Evolutionary conservation across 371 early-diverging fungal species (phyloP).

Genomic region (Circinella umbellata): DNA sequence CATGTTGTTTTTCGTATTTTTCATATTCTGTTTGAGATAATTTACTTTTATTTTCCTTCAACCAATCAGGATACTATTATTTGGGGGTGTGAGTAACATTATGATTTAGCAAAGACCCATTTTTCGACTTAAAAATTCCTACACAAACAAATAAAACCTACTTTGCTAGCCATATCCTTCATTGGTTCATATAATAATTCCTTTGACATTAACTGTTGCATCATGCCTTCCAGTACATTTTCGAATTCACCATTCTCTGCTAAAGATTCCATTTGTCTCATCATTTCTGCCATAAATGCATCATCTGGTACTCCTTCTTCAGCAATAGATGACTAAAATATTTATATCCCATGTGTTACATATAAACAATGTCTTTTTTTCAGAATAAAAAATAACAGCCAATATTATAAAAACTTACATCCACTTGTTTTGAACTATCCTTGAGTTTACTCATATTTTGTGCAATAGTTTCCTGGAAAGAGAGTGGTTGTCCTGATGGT

Average conservation of each 20-base stretch:
- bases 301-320: constrained; percentile 61
- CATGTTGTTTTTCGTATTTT: constrained; percentile 77
- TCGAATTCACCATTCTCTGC: constrained; percentile 84
- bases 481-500: constrained; percentile 22
- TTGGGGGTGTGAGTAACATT: too few relatives aligned
- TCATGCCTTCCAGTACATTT: constrained; percentile 84
- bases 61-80: constrained; percentile 90
- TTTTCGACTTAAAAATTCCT: too few relatives aligned
- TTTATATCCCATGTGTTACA: too few relatives aligned
- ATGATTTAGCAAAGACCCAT: too few relatives aligned
- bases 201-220: constrained; percentile 90
- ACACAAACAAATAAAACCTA: constrained; percentile 23
- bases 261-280: constrained; percentile 88
- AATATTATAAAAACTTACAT: too few relatives aligned
- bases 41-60: constrained; percentile 74
- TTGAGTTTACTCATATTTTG: constrained; percentile 87
- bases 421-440: constrained; percentile 81
- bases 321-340: constrained; percentile 60
- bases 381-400: too few relatives aligned
- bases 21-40: constrained; percentile 69
- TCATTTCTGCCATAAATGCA: constrained; percentile 85
- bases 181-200: constrained; percentile 94
- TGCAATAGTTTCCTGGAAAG: constrained; percentile 82
- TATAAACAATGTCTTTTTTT: too few relatives aligned
- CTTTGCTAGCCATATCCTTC: constrained; percentile 81